A percentile compares a stretch with the other conserved stretches of the same genome.
Conservation (phyloP, 2,329 filamentous ascomycete genomes). For the Calonectria pseudoturangicola region DNA sequence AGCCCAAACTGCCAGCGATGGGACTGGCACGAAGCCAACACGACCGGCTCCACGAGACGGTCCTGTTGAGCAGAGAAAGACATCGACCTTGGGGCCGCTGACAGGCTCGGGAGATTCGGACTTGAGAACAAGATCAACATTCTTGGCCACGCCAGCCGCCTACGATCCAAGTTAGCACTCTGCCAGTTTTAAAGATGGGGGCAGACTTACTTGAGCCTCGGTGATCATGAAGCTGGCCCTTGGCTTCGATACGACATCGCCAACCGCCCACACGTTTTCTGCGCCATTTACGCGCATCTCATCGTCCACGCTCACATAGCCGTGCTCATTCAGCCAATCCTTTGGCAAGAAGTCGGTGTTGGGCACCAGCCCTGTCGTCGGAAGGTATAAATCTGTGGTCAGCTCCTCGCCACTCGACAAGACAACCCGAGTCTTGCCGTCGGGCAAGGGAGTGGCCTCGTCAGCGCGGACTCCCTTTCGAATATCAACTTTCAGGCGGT, state of each 20-base stretch:
- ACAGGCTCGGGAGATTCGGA: conserved; percentile 66
- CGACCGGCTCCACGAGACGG: conserved; percentile 71
- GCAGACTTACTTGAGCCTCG: conserved; percentile 69
- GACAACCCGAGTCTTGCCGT: conserved; percentile 69
- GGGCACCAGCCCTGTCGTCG: conserved; percentile 72
- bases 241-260: conserved; percentile 71
- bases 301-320: conserved; percentile 70
- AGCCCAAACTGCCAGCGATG: conserved; percentile 70
- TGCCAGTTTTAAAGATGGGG: not conserved
- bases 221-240: conserved; percentile 76
- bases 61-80: conserved; percentile 69
- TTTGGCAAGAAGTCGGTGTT: conserved; percentile 73
- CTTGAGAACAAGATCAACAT: conserved; percentile 68
- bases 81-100: conserved; percentile 69
- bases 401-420: conserved; percentile 68
- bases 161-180: conserved; percentile 40
- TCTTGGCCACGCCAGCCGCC: conserved; percentile 72
- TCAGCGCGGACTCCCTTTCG: conserved; percentile 64
- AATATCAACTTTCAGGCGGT: conserved; percentile 71
- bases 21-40: conserved; percentile 67
- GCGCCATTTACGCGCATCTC: conserved; percentile 67
- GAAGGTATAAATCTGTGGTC: conserved; percentile 73
- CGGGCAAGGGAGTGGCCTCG: conserved; percentile 56
- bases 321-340: conserved; percentile 64
- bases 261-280: conserved; percentile 71